Conservation (phyloP, 148 eudicot genomes). For the Persicaria tinctoria region DNA sequence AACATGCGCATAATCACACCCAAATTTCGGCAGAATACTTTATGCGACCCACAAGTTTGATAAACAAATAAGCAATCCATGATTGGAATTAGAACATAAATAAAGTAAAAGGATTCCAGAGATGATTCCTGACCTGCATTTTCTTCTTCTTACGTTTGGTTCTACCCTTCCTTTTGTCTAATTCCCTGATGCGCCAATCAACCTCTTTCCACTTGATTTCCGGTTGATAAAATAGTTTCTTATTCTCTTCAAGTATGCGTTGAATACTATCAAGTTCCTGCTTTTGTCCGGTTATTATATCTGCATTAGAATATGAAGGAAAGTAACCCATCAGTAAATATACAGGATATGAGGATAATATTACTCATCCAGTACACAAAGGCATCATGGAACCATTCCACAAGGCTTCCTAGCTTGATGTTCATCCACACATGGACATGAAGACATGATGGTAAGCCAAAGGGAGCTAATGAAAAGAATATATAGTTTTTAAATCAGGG, state of each 20-base stretch:
- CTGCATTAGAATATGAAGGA: constrained; percentile 24
- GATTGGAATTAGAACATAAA: background rate
- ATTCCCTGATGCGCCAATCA: constrained; percentile 56
- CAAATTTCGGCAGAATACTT: background rate
- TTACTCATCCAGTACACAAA: too few relatives aligned
- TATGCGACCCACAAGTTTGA: background rate
- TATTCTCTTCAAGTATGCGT: constrained; percentile 57
- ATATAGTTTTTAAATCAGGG: background rate
- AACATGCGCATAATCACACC: background rate
- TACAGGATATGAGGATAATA: too few relatives aligned
- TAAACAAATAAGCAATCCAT: background rate
- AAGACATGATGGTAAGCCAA: too few relatives aligned
- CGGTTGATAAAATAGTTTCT: constrained; percentile 52
- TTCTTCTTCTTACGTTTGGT: constrained; percentile 82
- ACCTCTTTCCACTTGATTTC: constrained; percentile 48
- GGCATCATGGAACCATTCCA: background rate
- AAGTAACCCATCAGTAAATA: background rate
- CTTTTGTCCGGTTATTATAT: constrained; percentile 65
- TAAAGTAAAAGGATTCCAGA: background rate
- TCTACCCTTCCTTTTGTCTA: constrained; percentile 50
- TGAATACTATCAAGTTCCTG: constrained; percentile 44
- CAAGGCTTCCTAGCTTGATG: background rate
- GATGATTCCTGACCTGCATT: constrained; percentile 39
- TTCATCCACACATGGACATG: too few relatives aligned
- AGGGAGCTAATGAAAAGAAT: too few relatives aligned